phyloP scores from a whole-genome alignment of 441 rosid species.

The Biscutella auriculata region DNA sequence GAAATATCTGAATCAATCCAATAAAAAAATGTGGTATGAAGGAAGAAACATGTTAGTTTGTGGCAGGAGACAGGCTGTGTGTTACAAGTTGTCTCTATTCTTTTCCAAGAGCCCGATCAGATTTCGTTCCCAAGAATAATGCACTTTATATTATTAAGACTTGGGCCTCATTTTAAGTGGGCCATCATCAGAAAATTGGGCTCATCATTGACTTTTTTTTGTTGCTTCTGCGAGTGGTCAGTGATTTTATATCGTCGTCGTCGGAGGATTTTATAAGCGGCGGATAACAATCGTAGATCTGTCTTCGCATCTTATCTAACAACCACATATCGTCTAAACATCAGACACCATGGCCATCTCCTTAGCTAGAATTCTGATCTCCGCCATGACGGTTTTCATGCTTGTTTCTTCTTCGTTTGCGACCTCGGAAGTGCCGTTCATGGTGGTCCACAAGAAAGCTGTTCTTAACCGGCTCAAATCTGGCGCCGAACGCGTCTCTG shows the following conservation, averaged over 20 bases:
- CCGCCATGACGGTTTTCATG: constrained; percentile 27
- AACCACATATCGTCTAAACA: neutral
- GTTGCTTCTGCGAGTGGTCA: neutral
- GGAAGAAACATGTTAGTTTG: constrained; percentile 10
- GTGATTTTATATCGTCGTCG: constrained; percentile 10
- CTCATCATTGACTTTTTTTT: constrained; percentile 17
- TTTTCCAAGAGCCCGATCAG: too few species aligned
- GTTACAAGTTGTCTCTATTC: too few species aligned
- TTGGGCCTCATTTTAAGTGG: neutral
- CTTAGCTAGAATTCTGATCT: constrained; percentile 20
- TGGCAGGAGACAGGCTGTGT: constrained; percentile 16
- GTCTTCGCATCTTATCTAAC: constrained; percentile 9
- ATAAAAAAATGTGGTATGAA: neutral
- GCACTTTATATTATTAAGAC: neutral
- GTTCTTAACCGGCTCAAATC: constrained; percentile 64
- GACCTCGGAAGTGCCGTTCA: constrained; percentile 66
- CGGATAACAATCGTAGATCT: constrained; percentile 21
- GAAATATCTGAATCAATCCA: constrained; percentile 7
- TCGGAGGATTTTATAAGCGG: constrained; percentile 10
- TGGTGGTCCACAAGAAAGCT: constrained; percentile 89
- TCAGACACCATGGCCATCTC: constrained; percentile 11
- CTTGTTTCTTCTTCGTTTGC: constrained; percentile 42
- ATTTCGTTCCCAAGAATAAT: neutral
- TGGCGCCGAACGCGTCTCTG: constrained; percentile 72
- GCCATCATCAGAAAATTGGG: neutral